Base-by-base conservation (phyloP, 2,329 filamentous ascomycete genomes). In the Ramularia endophylla region DNA sequence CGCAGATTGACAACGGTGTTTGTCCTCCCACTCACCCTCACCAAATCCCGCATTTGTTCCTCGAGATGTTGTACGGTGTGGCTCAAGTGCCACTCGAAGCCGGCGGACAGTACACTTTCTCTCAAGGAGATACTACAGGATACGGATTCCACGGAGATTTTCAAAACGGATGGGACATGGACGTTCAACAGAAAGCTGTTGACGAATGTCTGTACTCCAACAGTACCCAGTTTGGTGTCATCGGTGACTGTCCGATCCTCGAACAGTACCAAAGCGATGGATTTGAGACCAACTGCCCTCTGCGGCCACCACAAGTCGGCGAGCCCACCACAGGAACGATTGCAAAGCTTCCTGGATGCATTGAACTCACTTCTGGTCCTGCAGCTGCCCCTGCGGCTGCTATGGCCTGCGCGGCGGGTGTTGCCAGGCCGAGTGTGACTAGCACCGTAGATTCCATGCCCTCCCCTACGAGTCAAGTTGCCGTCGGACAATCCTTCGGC, bases 121-220 rank as follows among this genome's bases (percentile, higher is more conserved):
- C 69, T 1, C 66, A 66, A 43, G 68, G 71, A 20, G 71, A 74
- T 44, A 61, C 65, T 4, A 74, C 69, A 4, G 72, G 73, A 5
- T 74, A 69, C 47, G 71, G 72, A 2, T 70, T 74, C 51, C 74
- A 77, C 46, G 74, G 69, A 13, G 74, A 76, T 41, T 75, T 75
- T 47, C 59, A 70, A 46, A 73, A 73, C 38, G 72, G 71, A 15
- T 73, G 69, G 66, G 62, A 73, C 39, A 52, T 59, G 38, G 52
- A 50, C 11, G 60, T 67, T 16, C 61, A 72, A 17, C 53, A 60
- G 19, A 42, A 59, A 15, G 70, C 68, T 0, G 56, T 68, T 16
- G 51, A 60, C 19, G 50, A 59, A 22, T 64, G 62, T 47, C 44
- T 59, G 12, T 65, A 66, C 16, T 55, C 52, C 8, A 53, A 58